These are phyloP conservation scores for Colletotrichum plurivorum DNA, from an alignment of 2,329 filamentous ascomycete genomes.

Conservation along the genomic window DNA sequence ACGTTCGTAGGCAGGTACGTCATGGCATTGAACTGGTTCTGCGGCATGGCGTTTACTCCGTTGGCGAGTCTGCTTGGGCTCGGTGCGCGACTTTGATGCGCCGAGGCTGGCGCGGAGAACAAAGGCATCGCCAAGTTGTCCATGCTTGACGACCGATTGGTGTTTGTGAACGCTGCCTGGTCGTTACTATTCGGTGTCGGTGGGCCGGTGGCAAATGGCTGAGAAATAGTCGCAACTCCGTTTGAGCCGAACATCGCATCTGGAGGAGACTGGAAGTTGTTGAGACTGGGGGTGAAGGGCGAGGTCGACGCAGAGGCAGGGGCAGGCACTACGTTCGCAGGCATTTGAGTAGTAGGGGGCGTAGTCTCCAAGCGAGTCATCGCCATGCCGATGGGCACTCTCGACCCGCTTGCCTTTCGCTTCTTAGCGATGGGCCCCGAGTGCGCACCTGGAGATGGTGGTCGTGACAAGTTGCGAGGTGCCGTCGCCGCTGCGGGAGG, in stretches of 20 bases:
- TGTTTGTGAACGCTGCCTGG: conserved; percentile 68
- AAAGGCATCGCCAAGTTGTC: conserved; percentile 76
- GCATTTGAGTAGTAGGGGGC: conserved; percentile 55
- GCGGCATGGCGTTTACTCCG: conserved; percentile 57
- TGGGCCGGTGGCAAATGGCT: conserved; percentile 67
- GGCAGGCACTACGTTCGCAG: conserved; percentile 54
- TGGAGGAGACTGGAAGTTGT: conserved; percentile 57
- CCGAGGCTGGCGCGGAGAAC: conserved; percentile 80
- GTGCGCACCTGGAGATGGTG: conserved; percentile 77
- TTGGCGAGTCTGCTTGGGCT: conserved; percentile 74
- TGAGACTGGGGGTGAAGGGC: conserved; percentile 66
- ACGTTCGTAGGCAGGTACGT: conserved; percentile 66
- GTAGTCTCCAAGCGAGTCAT: conserved; percentile 86
- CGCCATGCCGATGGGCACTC: conserved; percentile 79
- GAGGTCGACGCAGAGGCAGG: conserved; percentile 62
- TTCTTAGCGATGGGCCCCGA: conserved; percentile 81
- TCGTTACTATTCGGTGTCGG: conserved; percentile 77
- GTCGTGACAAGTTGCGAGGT: conserved; percentile 70
- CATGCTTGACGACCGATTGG: conserved; percentile 73
- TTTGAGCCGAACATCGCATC: conserved; percentile 51
- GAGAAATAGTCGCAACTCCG: conserved; percentile 43
- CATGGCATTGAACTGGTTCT: conserved; percentile 63
- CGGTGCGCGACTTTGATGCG: conserved; percentile 82
- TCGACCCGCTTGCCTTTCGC: conserved; percentile 82
- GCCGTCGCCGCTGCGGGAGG: conserved; percentile 24